Conservation (phyloP, 2,329 filamentous ascomycete genomes). For the Macrophomina pseudophaseolina region DNA sequence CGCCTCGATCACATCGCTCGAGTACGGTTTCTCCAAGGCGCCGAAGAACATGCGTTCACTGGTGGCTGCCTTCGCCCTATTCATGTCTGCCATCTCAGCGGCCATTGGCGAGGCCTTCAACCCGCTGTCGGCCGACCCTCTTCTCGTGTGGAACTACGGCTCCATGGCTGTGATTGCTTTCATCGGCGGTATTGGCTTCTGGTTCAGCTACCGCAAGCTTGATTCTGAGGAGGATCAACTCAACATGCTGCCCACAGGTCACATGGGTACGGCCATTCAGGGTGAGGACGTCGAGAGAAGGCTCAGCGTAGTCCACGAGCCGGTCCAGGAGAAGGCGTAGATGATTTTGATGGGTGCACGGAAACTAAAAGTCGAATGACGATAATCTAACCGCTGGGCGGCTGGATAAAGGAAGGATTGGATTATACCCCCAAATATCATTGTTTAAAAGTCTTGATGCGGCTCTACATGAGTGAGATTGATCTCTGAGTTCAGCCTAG, state of each 20-base stretch:
- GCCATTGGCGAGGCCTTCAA: constrained; percentile 33
- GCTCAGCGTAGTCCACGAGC: constrained; percentile 14
- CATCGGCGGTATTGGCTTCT: constrained; percentile 40
- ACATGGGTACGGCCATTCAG: constrained; percentile 38
- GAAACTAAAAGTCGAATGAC: not conserved
- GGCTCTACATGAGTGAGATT: not conserved
- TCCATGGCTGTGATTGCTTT: constrained; percentile 44
- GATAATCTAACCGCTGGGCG: not conserved
- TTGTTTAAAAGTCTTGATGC: not conserved
- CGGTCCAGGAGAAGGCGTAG: constrained; percentile 9
- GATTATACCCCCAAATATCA: constrained; percentile 13
- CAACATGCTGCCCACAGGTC: constrained; percentile 46
- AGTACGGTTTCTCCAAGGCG: constrained; percentile 77
- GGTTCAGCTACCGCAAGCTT: constrained; percentile 38
- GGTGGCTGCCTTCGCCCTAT: constrained; percentile 43
- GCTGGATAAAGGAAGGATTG: not conserved
- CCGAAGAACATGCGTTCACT: constrained; percentile 65
- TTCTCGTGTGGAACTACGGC: constrained; percentile 39
- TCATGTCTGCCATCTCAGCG: constrained; percentile 39
- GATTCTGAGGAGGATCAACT: constrained; percentile 44
- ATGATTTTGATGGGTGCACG: not conserved
- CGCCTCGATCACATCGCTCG: constrained; percentile 70
- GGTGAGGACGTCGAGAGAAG: constrained; percentile 38
- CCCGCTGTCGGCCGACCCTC: constrained; percentile 32
- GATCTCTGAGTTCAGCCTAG: too few species aligned